Evolutionary conservation across 2,329 filamentous ascomycete species (phyloP), one percentile per base, ranked within the genome.

Genomic region (Pseudocercospora pini-densiflorae): DNA sequence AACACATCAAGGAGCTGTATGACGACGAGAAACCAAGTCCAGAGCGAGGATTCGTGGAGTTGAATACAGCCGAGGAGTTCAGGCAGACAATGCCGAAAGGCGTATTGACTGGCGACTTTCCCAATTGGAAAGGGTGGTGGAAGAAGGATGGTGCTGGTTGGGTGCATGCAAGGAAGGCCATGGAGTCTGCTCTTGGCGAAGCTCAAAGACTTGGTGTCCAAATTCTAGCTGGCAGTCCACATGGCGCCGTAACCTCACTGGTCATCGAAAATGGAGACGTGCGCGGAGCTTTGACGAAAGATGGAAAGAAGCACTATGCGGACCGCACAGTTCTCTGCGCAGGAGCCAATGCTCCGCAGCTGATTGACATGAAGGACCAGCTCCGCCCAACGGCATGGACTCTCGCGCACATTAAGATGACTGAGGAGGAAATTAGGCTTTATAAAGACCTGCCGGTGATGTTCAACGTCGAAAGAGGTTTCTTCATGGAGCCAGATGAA

Each of bases 361-460:
- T 87, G 0, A 72, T 87, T 1, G 82, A 86, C 66, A 82, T 86
- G 65, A 79, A 85, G 71, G 77, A 81, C 36, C 85, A 87, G 69
- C 74, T 87, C 8, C 78, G 83, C n/a, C 83, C 84, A 1, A 86
- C 83, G 3, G 84, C 84, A 1, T 86, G 84, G 83, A 86, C 84
- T 21, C 73, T 87, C 1, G 82, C 79, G 6, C 84, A 87, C 68
- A 82, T 87, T 33, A 76, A 79, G 21, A 81, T 87, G 76, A 81
- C 79, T 0, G 70, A 74, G 0, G 77, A 81, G 7, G 85, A 87
- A 72, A 77, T 77, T 7, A 71, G 79, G 57, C 61, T 77, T 1
- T 87, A 84, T 68, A 81, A 77, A 57, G 74, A 83, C 23, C 73
- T 87, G 0, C 85, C 85, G 0, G 83, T 87, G 61, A 79, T 77